Percentiles rank a stretch among this genome's conserved stretches.
Evolutionary conservation across 768 basidiomycete species (phyloP).

Genomic region (Saitozyma podzolica): DNA sequence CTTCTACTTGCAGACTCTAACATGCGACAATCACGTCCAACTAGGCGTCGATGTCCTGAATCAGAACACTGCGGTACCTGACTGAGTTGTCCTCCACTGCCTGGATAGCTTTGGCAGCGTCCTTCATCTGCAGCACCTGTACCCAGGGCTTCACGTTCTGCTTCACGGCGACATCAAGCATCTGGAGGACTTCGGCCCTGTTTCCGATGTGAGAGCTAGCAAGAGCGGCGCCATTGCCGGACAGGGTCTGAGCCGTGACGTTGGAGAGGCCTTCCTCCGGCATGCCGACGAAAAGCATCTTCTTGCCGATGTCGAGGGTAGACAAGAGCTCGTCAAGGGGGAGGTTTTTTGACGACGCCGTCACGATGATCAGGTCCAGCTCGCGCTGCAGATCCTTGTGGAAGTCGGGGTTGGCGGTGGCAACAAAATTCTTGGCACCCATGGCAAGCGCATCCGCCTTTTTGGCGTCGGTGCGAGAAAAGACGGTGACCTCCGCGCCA

Average conservation of each 20-base stretch:
- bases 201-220: constrained; percentile 58
- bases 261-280: constrained; percentile 59
- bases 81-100: constrained; percentile 59
- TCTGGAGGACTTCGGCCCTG: constrained; percentile 62
- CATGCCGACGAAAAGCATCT: constrained; percentile 63
- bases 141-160: constrained; percentile 62
- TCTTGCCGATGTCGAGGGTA: constrained; percentile 60
- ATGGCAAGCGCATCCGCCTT: constrained; percentile 61
- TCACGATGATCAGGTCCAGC: constrained; percentile 56
- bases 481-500: constrained; percentile 63
- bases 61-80: constrained; percentile 62
- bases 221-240: constrained; percentile 45
- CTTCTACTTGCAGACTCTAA: too few relatives aligned
- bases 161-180: constrained; percentile 63
- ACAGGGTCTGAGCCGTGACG: constrained; percentile 54
- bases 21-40: too few relatives aligned
- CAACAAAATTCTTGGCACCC: constrained; percentile 57
- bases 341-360: constrained; percentile 54
- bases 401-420: constrained; percentile 53
- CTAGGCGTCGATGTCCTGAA: constrained; percentile 32
- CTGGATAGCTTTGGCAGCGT: constrained; percentile 59
- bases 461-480: constrained; percentile 63
- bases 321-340: constrained; percentile 61
- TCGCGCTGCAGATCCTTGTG: constrained; percentile 48
- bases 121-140: constrained; percentile 59